Conservation (phyloP, 768 basidiomycete species). For the Rhodotorula babjevae region DNA sequence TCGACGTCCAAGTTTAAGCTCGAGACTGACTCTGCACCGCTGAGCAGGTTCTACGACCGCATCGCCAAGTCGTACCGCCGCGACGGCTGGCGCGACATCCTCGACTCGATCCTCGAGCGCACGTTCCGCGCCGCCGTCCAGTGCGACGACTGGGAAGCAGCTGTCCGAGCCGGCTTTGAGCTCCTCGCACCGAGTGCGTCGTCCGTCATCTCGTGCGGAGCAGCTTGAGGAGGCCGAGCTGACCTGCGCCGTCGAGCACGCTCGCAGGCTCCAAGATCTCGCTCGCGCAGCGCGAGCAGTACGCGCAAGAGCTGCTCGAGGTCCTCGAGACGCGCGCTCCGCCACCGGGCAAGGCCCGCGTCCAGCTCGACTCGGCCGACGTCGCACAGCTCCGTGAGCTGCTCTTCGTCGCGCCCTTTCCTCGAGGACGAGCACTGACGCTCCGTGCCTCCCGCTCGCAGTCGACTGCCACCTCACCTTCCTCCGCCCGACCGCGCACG, state of each 20-base stretch:
- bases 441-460: constrained; percentile 43
- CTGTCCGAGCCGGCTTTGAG: constrained; percentile 71
- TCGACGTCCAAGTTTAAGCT: too few relatives aligned
- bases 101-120: constrained; percentile 66
- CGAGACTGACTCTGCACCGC: neutral
- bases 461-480: constrained; percentile 67
- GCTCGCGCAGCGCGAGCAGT: constrained; percentile 40
- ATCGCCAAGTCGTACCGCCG: constrained; percentile 82
- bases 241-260: too few relatives aligned
- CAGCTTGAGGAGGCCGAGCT: constrained; percentile 10
- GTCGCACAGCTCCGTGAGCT: constrained; percentile 61
- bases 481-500: constrained; percentile 61
- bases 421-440: constrained; percentile 1
- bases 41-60: constrained; percentile 77
- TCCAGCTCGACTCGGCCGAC: constrained; percentile 47
- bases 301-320: constrained; percentile 61
- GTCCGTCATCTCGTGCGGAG: too few relatives aligned
- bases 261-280: constrained; percentile 17
- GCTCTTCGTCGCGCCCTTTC: too few relatives aligned
- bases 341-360: neutral
- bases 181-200: constrained; percentile 68
- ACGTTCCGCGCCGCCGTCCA: constrained; percentile 81
- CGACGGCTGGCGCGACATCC: constrained; percentile 72
- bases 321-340: neutral
- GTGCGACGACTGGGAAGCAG: constrained; percentile 69